Base-by-base conservation (phyloP, 768 basidiomycete species). In the Auricularia sp. region DNA sequence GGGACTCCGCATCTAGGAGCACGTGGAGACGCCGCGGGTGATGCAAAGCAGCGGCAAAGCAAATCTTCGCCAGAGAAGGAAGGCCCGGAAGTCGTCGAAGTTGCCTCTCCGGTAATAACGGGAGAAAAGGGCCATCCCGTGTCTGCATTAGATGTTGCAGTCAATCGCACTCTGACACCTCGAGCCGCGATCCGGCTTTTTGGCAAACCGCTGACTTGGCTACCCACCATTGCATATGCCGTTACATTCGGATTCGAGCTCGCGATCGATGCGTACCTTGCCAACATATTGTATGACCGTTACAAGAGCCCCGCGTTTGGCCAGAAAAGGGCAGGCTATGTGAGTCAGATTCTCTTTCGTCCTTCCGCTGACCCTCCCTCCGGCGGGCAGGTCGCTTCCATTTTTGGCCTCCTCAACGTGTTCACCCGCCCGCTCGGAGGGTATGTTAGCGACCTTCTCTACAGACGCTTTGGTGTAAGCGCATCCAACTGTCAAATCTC, bases 201-300 rank as follows among this genome's bases (percentile, higher is more conserved):
- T 33, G 11, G 66, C 21, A 78, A 68, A 64, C 81, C 81, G 1
- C 66, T 81, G 12, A 85, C 84, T 1, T 84, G 83, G 81, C 77
- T 85, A 2, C 83, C 84, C 0, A 72, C 80, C 0, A 69, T 84
- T 8, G 80, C 79, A 12, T 86, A 86, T 66, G 66, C 80, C 43
- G 80, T 80, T 0, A 83, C 83, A 2, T 85, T 86, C 67, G 84
- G 85, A 0, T 77, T 79, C 58, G 85, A 86, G 71, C 77, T 87
- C 6, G 79, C 80, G 1, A 77, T 87, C 53, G 83, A 87, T 67
- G 79, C 78, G 6, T 79, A 80, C 65, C 73, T 85, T 67, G 77
- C 80, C n/a, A 78, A 74, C 64, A 75, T 81, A 7, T 71, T 84
- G 16, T 78, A 76, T 66, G 69, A 54, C 8, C 68, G 81, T 18